These are phyloP conservation scores for Chrysoporthe puriensis DNA, from an alignment of 2,329 filamentous ascomycete species.

Conservation along the genomic window DNA sequence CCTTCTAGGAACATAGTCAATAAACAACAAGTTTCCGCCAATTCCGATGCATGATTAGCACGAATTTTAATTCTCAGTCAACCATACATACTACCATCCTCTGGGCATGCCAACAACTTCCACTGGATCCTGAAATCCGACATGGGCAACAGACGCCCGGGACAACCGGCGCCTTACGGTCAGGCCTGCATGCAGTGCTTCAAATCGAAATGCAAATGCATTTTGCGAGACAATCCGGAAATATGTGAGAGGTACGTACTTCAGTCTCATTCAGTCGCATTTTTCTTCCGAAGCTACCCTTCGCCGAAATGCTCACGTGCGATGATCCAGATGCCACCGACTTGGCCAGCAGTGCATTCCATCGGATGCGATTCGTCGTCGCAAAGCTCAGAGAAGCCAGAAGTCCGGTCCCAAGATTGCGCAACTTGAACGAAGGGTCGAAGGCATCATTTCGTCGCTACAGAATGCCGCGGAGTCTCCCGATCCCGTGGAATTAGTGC, in stretches of 20 bases:
- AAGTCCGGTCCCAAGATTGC: slow-evolving; percentile 1
- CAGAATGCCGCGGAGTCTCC: not conserved
- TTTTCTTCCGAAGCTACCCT: not conserved
- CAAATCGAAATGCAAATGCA: slow-evolving; percentile 5
- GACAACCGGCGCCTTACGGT: slow-evolving; percentile 3
- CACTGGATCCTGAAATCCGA: not conserved
- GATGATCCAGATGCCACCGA: not conserved
- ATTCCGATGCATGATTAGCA: too few relatives aligned
- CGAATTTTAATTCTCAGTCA: too few relatives aligned
- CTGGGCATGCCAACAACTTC: too few relatives aligned
- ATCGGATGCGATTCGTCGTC: not conserved
- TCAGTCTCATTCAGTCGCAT: not conserved
- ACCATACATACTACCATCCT: too few relatives aligned
- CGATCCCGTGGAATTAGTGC: not conserved
- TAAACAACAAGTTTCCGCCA: too few relatives aligned
- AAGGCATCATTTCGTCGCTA: not conserved
- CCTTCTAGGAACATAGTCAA: not conserved
- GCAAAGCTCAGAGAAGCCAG: not conserved
- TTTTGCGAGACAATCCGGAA: not conserved
- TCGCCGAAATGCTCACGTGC: not conserved
- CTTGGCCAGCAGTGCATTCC: not conserved
- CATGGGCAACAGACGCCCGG: slow-evolving; percentile 1
- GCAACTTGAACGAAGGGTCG: slow-evolving; percentile 4
- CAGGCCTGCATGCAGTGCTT: slow-evolving; percentile 4
- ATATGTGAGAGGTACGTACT: not conserved